Base-by-base conservation (phyloP, 2,329 filamentous ascomycete genomes). In the Arthrinium phaeospermum region DNA sequence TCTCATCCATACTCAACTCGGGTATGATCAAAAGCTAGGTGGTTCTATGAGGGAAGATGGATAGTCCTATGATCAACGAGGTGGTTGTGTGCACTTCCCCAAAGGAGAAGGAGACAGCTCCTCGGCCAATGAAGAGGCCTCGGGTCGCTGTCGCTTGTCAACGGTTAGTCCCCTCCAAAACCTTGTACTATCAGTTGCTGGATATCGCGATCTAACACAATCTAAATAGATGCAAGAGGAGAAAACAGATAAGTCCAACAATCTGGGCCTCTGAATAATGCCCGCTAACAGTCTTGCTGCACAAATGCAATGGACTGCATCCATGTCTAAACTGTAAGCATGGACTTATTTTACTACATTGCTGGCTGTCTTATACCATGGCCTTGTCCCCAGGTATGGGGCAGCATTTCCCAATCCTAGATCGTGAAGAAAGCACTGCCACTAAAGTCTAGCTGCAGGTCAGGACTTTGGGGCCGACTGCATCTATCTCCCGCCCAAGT, bases 401-500 rank as follows among this genome's bases (percentile, higher is more conserved):
- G 16, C 14, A 34, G 14, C 14, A 16, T 2, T 34, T 57, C 6
- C 27, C 27, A 57, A 34, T 10, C 4, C 2, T 46, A 37, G 8
- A 61, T 22, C 49, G 10, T 37, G 4, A 4, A n/a, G 27, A 22
- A 19, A 19, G 16, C 4, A 14, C 30, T 22, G 10, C 13, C 14
- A 19, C 51, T 46, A 37, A 64, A 70, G 6, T 16, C 30, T 34
- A 51, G 71, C 44, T 68, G 70, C 37, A 74, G 72, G 61, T 72
- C 46, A 73, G 67, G 74, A 75, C 47, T 72, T 75, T 47, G 53
- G 70, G 4, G 81, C 82, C 51, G 75, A 76, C 19, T 81, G 78
- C 70, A 80, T 82, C 75, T 83, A 82, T 74, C 57, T 83, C 67
- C 75, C 81, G 45, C 78, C 80, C 19, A 82, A 80, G 75, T 79